These are phyloP conservation scores for Hyaloscypha finlandica DNA, from an alignment of 495 filamentous ascomycete genomes.

Conservation along the genomic window DNA sequence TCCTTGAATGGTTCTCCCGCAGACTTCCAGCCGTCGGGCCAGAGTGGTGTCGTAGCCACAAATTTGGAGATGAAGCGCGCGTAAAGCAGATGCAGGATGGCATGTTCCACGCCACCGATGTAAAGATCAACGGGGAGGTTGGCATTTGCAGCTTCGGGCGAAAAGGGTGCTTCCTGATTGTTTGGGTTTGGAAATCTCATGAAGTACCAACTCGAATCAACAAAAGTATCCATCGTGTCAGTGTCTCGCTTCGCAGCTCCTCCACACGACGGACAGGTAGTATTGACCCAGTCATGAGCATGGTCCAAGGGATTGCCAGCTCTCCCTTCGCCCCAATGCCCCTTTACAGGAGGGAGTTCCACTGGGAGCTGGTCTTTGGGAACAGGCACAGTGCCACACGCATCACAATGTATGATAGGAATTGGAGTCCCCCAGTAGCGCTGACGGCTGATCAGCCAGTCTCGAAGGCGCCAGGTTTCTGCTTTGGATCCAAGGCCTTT, in stretches of 20 bases:
- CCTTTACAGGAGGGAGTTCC: constrained; percentile 67
- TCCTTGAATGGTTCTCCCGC: constrained; percentile 73
- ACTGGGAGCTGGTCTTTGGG: constrained; percentile 77
- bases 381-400: constrained; percentile 79
- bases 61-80: constrained; percentile 91
- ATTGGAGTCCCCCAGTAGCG: constrained; percentile 92
- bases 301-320: constrained; percentile 76
- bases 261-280: constrained; percentile 71
- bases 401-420: constrained; percentile 79
- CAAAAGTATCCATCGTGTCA: constrained; percentile 95
- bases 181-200: constrained; percentile 74
- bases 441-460: constrained; percentile 88
- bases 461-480: constrained; percentile 75
- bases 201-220: constrained; percentile 92
- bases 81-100: constrained; percentile 89
- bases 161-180: constrained; percentile 63
- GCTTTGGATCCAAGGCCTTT: constrained; percentile 56
- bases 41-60: constrained; percentile 57
- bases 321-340: constrained; percentile 67
- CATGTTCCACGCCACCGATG: constrained; percentile 86
- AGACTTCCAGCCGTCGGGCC: constrained; percentile 46
- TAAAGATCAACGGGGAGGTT: constrained; percentile 79
- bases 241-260: constrained; percentile 77
- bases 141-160: constrained; percentile 51
- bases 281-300: constrained; percentile 72